A percentile compares a stretch with the other conserved stretches of the same genome.
Evolutionary conservation across 495 filamentous ascomycete genomes (phyloP).

Genomic region (Bryoglossum gracile): DNA sequence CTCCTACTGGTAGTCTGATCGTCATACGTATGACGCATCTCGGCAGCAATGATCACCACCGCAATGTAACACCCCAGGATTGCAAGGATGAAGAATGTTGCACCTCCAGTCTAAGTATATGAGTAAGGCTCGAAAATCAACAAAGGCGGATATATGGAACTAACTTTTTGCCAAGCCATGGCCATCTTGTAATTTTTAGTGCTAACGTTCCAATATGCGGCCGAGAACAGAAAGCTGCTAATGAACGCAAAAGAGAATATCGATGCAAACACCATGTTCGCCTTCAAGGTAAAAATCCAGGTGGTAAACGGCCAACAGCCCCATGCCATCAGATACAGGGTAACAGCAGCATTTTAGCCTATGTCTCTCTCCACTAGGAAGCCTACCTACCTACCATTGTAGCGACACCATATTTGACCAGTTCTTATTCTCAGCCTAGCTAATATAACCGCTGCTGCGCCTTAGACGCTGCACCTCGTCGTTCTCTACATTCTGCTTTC

Average conservation of each 20-base stretch:
- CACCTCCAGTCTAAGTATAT: conserved; percentile 41
- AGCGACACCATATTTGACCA: no score
- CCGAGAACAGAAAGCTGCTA: conserved; percentile 40
- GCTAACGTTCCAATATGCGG: conserved; percentile 44
- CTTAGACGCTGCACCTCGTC: no score
- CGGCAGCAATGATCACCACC: conserved; percentile 46
- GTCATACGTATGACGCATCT: conserved; percentile 53
- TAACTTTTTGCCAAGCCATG: conserved; percentile 38
- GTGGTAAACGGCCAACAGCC: conserved; percentile 50
- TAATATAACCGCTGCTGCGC: no score
- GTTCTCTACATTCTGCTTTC: no score
- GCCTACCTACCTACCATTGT: no score
- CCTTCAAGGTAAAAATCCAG: conserved; percentile 47
- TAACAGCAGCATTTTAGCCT: conserved; percentile 43
- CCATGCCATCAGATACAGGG: conserved; percentile 47
- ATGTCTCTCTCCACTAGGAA: no score
- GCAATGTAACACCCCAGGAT: conserved; percentile 48
- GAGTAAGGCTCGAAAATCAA: no score
- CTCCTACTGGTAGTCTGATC: conserved; percentile 45
- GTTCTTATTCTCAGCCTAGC: no score
- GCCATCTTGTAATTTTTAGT: conserved; percentile 38
- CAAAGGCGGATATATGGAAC: no score
- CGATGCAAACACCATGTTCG: conserved; percentile 44
- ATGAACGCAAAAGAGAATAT: conserved; percentile 46
- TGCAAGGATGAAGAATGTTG: conserved; percentile 42